Percentiles rank a stretch among this genome's conserved stretches.
phyloP scores from a whole-genome alignment of 2,329 filamentous ascomycete genomes.

The Fusarium anthophilum region DNA sequence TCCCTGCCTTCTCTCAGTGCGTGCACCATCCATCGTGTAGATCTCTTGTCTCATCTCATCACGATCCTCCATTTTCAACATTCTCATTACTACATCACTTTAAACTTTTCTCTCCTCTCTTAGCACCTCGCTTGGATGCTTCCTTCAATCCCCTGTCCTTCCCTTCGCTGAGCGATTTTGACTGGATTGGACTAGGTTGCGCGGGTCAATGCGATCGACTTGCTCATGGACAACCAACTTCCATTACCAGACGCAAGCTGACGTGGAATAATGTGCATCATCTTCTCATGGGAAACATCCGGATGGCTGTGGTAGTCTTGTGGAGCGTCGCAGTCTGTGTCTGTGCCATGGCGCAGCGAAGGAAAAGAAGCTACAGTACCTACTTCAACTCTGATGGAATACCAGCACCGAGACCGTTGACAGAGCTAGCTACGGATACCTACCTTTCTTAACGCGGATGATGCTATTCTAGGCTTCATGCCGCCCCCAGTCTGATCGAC shows the following conservation, averaged over 20 bases:
- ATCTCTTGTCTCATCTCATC: conserved; percentile 17
- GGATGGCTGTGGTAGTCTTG: conserved; percentile 10
- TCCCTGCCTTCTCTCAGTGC: not conserved
- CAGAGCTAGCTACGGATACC: not conserved
- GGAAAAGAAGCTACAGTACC: not conserved
- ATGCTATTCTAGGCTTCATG: conserved; percentile 18
- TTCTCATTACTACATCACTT: not conserved
- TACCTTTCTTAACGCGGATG: not conserved
- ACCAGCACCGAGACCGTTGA: conserved; percentile 18
- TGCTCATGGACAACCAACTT: not conserved
- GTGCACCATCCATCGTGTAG: conserved; percentile 8
- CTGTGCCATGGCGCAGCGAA: conserved; percentile 31
- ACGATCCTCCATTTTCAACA: not conserved
- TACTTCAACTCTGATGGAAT: not conserved
- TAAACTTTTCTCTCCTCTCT: conserved; percentile 23
- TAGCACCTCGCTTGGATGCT: conserved; percentile 21
- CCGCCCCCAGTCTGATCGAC: conserved; percentile 14
- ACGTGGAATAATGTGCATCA: conserved; percentile 18
- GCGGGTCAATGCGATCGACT: conserved; percentile 2
- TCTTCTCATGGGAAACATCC: conserved; percentile 5
- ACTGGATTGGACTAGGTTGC: conserved; percentile 1
- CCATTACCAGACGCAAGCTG: not conserved
- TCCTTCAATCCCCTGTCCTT: not conserved
- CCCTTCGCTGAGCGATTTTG: not conserved
- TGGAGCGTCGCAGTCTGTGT: conserved; percentile 13